Evolutionary conservation across 768 basidiomycete genomes (phyloP), one percentile per base, ranked within the genome.

Genomic region (Pleurotus pulmonarius): DNA sequence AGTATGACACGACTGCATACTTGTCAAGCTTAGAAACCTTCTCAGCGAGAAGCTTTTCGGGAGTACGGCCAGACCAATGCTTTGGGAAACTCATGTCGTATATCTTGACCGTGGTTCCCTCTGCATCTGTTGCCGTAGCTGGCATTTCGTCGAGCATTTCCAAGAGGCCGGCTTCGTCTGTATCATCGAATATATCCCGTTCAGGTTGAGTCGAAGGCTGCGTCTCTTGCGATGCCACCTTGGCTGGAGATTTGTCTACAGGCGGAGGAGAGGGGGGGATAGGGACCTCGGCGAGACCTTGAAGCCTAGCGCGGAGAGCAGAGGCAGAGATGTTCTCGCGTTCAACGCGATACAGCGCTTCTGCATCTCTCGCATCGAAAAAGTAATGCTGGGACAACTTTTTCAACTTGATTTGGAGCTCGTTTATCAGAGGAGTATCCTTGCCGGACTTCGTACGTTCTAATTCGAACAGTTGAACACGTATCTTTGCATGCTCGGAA

Each of bases 61-160:
- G 93, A 12, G 88, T 87, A 40, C 83, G 86, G 37, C 90, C 88
- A 38, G 90, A 86, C 77, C 86, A 87, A 64, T 90, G 84, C 70
- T 91, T 96, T 2, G 93, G 90, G 22, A 92, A 74, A 1, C 83
- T 66, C 86, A 98, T 88, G 58, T 94, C 85, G 24, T 86, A 77
- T 59, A 87, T 64, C 24, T 61, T 68, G 46, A 88, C 72, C 4
- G 77, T 79, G 7, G 72, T 75, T 12, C 87, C 89, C 52, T 76
- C 68, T 8, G 75, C 68, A 16, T 80, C 83, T n/a, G 78, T 76
- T 59, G 82, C 82, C n/a, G 75, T 80, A 5, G 73, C 65, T 11
- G 86, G 82, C 63, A 82, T 73, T 51, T 78, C 77, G 20, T 94
- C 89, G 45, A 96, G 75, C 49, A 94, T 73, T 40, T 82, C 87